Percentiles rank a stretch among this genome's conserved stretches.
These are phyloP conservation scores for Glarea lozoyensis DNA, from an alignment of 495 filamentous ascomycete species.

Conservation along the genomic window DNA sequence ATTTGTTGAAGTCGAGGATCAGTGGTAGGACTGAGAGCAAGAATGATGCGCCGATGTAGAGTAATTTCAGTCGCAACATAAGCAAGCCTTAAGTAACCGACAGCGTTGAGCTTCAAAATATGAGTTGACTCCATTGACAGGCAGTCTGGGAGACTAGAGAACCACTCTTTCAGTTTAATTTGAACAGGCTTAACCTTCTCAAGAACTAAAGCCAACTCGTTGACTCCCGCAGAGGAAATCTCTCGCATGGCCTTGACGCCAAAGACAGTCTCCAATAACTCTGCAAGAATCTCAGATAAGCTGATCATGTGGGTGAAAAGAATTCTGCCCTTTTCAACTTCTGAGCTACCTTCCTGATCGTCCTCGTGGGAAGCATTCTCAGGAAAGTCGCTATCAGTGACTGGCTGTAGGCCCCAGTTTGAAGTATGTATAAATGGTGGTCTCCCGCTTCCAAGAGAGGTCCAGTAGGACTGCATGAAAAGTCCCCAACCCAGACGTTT, in stretches of 20 bases:
- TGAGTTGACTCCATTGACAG: conserved; percentile 56
- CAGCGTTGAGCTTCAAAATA: conserved; percentile 41
- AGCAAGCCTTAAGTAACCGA: conserved; percentile 70
- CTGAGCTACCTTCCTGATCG: conserved; percentile 49
- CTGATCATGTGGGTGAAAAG: conserved; percentile 66
- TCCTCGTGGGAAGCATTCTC: conserved; percentile 48
- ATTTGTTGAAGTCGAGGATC: conserved; percentile 79
- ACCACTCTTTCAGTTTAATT: conserved; percentile 75
- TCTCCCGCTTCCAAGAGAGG: conserved; percentile 71
- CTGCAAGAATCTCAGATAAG: conserved; percentile 64
- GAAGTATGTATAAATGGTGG: conserved; percentile 70
- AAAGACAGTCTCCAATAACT: conserved; percentile 73
- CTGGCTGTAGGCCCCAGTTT: conserved; percentile 71
- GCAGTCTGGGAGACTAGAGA: conserved; percentile 50
- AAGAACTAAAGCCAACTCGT: conserved; percentile 51
- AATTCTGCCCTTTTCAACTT: conserved; percentile 57
- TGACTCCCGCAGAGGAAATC: conserved; percentile 33
- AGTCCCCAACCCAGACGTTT: conserved; percentile 84
- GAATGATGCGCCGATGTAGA: conserved; percentile 71
- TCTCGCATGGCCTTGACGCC: conserved; percentile 51
- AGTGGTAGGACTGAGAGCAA: conserved; percentile 40
- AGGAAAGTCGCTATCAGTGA: conserved; percentile 63
- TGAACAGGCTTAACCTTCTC: conserved; percentile 73
- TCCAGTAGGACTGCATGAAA: conserved; percentile 92
- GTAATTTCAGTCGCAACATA: conserved; percentile 82